Evolutionary conservation across 805 yeast genomes (phyloP).

Genomic region (Teunomyces lycoperdinae): DNA sequence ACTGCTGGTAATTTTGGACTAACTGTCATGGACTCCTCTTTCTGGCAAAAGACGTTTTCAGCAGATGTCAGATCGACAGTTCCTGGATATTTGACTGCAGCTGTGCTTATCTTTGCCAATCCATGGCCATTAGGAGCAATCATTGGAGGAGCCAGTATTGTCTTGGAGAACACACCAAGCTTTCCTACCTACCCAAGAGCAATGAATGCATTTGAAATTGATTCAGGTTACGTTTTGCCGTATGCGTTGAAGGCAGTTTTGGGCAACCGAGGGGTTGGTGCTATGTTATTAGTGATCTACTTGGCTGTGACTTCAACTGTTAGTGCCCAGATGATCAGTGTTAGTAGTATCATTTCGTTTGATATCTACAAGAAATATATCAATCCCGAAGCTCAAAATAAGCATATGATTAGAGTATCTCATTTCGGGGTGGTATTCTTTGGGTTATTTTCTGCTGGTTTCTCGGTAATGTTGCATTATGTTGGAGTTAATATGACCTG

Average conservation of each 20-base stretch:
- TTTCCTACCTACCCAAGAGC: constrained; percentile 35
- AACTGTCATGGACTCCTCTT: constrained; percentile 38
- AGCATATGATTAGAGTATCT: constrained; percentile 39
- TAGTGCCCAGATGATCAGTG: constrained; percentile 40
- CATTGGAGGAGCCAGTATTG: constrained; percentile 31
- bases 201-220: constrained; percentile 26
- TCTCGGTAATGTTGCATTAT: constrained; percentile 35
- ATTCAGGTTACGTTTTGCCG: constrained; percentile 29
- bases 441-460: constrained; percentile 36
- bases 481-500: constrained; percentile 27
- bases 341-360: constrained; percentile 41
- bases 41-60: constrained; percentile 41
- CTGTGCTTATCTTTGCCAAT: constrained; percentile 28
- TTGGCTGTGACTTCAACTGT: constrained; percentile 43
- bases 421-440: constrained; percentile 40
- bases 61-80: constrained; percentile 33
- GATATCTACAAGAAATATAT: constrained; percentile 46
- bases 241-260: constrained; percentile 28
- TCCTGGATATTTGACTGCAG: constrained; percentile 37
- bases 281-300: constrained; percentile 29
- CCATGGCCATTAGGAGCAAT: constrained; percentile 37
- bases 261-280: constrained; percentile 24
- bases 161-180: constrained; percentile 20
- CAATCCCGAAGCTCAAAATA: constrained; percentile 41
- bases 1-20: constrained; percentile 36